Base-by-base conservation (phyloP, 257 asterid species). In the Buddleja alternifolia region DNA sequence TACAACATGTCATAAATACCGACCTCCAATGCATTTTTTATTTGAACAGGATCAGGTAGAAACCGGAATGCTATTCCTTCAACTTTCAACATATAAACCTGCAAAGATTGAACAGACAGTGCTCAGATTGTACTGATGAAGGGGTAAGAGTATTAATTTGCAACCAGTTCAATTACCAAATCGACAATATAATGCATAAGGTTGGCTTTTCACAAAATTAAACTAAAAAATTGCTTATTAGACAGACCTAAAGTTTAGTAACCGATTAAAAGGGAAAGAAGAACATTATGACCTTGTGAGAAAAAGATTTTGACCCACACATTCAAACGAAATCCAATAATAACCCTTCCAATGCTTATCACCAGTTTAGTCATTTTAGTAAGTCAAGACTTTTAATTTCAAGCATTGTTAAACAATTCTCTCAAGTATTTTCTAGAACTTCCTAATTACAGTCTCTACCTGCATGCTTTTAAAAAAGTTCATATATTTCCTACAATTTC, bases 1-100 rank as follows among this genome's bases (percentile, higher is more conserved):
- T 60, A 23, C 11, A 32, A 23, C n/a, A 67, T 0, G 12, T 34
- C 2, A 24, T 9, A 19, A 25, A 24, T 36, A 75, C 92, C 74
- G 59, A 93, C 99, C 97, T 90, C 96, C 73, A 87, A 48, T 11
- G 99, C 96, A 82, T 93, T 90, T 72, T 87, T 89, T 71, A 90
- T 79, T 69, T 93, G 97, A 66, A 93, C 85, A 12, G 97, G 96
- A 82, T 93, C 97, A 36, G 99, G 99, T 79, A 93, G 71, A 74
- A 93, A 90, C 29, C 97, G 81, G 74, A 90, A 93, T 72, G 97
- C 96, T 54, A 93, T 93, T 79, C 99, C 97, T 83, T 93, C 99
- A 67, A 93, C 97, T 80, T 90, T 93, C 89, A 91, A 79, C 96
- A 89, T 83, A 75, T 93, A 90, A 66, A 93, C 96, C 99, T 93